phyloP scores from a whole-genome alignment of 2,329 filamentous ascomycete species.

The Alternaria postmessia region DNA sequence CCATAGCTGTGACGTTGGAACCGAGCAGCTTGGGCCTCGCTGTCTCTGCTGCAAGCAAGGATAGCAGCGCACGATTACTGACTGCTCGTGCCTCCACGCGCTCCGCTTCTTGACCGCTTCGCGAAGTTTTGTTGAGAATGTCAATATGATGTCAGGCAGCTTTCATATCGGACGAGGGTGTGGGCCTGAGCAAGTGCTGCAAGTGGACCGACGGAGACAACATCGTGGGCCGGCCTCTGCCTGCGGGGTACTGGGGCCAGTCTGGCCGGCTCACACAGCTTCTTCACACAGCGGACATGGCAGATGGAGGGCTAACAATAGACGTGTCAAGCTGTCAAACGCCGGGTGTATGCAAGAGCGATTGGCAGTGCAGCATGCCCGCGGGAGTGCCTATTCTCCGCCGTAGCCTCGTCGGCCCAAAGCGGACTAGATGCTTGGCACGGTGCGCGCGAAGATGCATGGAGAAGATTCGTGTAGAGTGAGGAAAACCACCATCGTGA shows the following conservation, averaged over 20 bases:
- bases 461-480: conserved; percentile 7
- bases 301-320: conserved; percentile 7
- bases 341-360: conserved; percentile 7
- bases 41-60: conserved; percentile 12
- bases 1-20: conserved; percentile 18
- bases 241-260: conserved; percentile 7
- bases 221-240: background rate
- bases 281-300: background rate
- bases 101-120: conserved; percentile 16
- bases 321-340: background rate
- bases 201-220: conserved; percentile 6
- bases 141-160: conserved; percentile 32
- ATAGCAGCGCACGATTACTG: conserved; percentile 22
- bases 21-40: conserved; percentile 16
- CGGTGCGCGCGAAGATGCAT: conserved; percentile 1
- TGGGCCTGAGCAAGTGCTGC: conserved; percentile 16
- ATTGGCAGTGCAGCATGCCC: conserved; percentile 17
- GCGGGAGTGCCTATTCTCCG: conserved; percentile 26
- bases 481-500: background rate
- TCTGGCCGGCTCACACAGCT: background rate
- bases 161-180: conserved; percentile 15
- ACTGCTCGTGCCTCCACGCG: conserved; percentile 26
- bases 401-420: conserved; percentile 13
- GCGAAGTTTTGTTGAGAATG: conserved; percentile 16
- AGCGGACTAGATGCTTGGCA: conserved; percentile 31